These are phyloP conservation scores for Cladosporium sp. DNA, from an alignment of 2,329 filamentous ascomycete species.

Conservation along the genomic window DNA sequence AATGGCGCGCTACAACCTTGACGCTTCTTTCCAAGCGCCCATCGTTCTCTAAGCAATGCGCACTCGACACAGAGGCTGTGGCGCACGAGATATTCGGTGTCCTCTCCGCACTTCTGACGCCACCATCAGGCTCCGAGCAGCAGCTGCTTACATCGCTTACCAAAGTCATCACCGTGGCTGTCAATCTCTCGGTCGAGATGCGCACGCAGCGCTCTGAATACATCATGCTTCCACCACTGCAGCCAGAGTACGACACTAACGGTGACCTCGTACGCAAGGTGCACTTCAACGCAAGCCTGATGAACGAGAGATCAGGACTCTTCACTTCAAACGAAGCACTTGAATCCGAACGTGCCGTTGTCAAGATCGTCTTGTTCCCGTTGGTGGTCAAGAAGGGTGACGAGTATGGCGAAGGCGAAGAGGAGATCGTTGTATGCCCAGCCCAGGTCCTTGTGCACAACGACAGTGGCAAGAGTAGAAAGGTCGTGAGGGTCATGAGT, in stretches of 20 bases:
- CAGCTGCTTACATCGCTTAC: conserved; percentile 81
- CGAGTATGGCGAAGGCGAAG: conserved; percentile 79
- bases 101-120: conserved; percentile 77
- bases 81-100: conserved; percentile 85
- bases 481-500: conserved; percentile 47
- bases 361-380: conserved; percentile 91
- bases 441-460: conserved; percentile 77
- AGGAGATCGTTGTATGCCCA: conserved; percentile 92
- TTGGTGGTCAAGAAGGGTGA: conserved; percentile 95
- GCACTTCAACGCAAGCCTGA: conserved; percentile 84
- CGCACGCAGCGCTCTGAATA: conserved; percentile 94
- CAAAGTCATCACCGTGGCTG: conserved; percentile 82
- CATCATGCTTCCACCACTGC: conserved; percentile 93
- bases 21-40: conserved; percentile 79
- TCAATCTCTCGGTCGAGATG: conserved; percentile 93
- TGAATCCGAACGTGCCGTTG: conserved; percentile 69
- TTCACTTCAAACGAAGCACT: conserved; percentile 72
- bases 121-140: conserved; percentile 72
- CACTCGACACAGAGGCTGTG: conserved; percentile 91
- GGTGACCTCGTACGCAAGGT: conserved; percentile 86
- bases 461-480: conserved; percentile 37
- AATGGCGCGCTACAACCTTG: conserved; percentile 94
- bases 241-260: conserved; percentile 90
- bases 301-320: conserved; percentile 84
- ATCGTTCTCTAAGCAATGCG: conserved; percentile 75